phyloP scores from a whole-genome alignment of 2,329 filamentous ascomycete species.

The Penicillium hordei region DNA sequence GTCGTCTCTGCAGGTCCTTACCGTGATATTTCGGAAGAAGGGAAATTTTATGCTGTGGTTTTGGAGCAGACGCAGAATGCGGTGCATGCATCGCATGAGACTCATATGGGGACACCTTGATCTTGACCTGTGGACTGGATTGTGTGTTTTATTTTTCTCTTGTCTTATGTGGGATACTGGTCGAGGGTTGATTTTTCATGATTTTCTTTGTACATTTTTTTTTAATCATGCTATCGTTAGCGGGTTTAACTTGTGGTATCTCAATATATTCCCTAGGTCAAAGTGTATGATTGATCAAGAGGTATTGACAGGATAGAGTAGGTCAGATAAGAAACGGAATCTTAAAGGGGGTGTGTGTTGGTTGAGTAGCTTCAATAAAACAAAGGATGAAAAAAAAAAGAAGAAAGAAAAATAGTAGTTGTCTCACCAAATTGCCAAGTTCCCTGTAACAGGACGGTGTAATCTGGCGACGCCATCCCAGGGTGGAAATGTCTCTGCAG shows the following conservation, averaged over 20 bases:
- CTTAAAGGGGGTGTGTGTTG: too few relatives aligned
- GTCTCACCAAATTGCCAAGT: slow-evolving; percentile 38
- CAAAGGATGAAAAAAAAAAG: too few relatives aligned
- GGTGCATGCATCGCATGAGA: background rate
- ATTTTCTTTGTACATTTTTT: background rate
- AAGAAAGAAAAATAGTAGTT: slow-evolving; percentile 34
- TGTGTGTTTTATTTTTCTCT: background rate
- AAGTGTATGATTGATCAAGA: too few relatives aligned
- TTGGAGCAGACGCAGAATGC: slow-evolving; percentile 30
- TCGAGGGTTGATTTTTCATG: background rate
- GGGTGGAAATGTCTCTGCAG: slow-evolving; percentile 57
- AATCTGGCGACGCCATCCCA: slow-evolving; percentile 55
- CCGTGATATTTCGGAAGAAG: slow-evolving; percentile 38
- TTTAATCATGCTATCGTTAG: background rate
- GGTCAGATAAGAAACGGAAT: too few relatives aligned
- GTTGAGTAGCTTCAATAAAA: too few relatives aligned
- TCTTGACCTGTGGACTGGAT: background rate
- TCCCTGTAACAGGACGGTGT: slow-evolving; percentile 48
- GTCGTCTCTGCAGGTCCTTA: slow-evolving; percentile 37
- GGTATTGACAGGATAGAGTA: too few relatives aligned
- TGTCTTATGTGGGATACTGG: background rate
- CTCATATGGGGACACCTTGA: slow-evolving; percentile 10
- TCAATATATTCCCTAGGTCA: background rate
- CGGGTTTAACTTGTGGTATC: background rate
- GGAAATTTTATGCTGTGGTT: slow-evolving; percentile 41